phyloP scores from a whole-genome alignment of 495 filamentous ascomycete genomes.

The Pyronema omphalodes region DNA sequence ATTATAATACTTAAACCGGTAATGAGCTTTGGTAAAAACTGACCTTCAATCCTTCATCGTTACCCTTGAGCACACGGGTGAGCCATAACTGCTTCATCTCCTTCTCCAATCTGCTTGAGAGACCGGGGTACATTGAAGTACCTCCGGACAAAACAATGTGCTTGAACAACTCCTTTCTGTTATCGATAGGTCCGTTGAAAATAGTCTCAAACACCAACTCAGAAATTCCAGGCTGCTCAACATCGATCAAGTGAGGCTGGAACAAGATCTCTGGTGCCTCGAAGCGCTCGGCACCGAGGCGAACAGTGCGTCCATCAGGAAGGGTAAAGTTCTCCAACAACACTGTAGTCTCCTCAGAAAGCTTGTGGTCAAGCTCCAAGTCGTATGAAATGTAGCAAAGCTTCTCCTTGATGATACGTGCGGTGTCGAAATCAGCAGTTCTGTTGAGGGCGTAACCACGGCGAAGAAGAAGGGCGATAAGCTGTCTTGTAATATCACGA shows the following conservation, averaged over 20 bases:
- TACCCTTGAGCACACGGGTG: constrained; percentile 68
- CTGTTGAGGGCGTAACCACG: constrained; percentile 94
- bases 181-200: constrained; percentile 85
- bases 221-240: constrained; percentile 89
- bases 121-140: constrained; percentile 94
- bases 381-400: constrained; percentile 99
- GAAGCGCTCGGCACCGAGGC: constrained; percentile 89
- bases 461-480: constrained; percentile 86
- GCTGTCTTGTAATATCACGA: constrained; percentile 88
- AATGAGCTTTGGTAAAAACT: constrained; percentile 19
- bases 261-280: constrained; percentile 97
- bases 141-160: constrained; percentile 92
- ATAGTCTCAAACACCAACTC: constrained; percentile 98
- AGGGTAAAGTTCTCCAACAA: constrained; percentile 94
- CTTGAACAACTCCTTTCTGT: constrained; percentile 82
- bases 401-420: constrained; percentile 99
- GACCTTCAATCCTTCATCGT: constrained; percentile 77
- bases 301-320: constrained; percentile 87
- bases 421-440: constrained; percentile 97
- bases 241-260: constrained; percentile 95
- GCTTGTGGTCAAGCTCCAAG: constrained; percentile 81
- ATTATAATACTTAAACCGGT: not conserved
- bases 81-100: constrained; percentile 98
- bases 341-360: constrained; percentile 94
- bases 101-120: constrained; percentile 89